Conservation (phyloP, 148 eudicot genomes). For the Rhododendron williamsianum region DNA sequence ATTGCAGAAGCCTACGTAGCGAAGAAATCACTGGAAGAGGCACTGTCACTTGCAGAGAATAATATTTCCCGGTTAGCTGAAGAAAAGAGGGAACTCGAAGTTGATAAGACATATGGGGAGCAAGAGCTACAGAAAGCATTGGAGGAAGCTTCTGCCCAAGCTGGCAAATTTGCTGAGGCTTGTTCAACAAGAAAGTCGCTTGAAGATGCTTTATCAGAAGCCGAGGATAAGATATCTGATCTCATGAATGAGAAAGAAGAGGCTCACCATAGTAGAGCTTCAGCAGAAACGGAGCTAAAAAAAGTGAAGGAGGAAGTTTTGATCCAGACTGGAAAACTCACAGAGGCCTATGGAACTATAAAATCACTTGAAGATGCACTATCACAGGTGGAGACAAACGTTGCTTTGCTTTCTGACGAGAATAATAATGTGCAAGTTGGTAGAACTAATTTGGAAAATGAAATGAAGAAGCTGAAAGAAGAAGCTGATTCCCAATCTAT, state of each 20-base stretch:
- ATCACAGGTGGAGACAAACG: constrained; percentile 45
- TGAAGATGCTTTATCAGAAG: constrained; percentile 56
- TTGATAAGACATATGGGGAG: constrained; percentile 30
- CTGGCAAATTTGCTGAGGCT: constrained; percentile 41
- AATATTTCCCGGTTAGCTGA: constrained; percentile 41
- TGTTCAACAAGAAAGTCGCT: constrained; percentile 39
- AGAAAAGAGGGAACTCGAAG: constrained; percentile 64
- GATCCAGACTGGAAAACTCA: constrained; percentile 38
- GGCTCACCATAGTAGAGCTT: constrained; percentile 38
- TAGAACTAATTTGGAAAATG: constrained; percentile 33
- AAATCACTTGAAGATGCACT: constrained; percentile 67
- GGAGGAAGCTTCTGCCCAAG: constrained; percentile 33
- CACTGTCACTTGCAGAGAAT: constrained; percentile 48
- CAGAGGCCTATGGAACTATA: constrained; percentile 50
- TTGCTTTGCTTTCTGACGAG: constrained; percentile 54
- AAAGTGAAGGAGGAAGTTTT: constrained; percentile 53
- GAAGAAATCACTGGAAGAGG: constrained; percentile 57
- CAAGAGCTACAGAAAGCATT: constrained; percentile 50
- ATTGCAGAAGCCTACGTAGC: constrained; percentile 37
- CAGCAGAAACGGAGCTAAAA: constrained; percentile 55
- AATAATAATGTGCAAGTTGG: constrained; percentile 38
- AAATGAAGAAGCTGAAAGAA: constrained; percentile 53
- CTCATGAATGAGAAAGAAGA: constrained; percentile 63
- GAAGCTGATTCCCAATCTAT: constrained; percentile 48
- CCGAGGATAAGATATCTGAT: constrained; percentile 42